phyloP scores from a whole-genome alignment of 2,329 filamentous ascomycete genomes.

The Pestalotiopsis sp. region DNA sequence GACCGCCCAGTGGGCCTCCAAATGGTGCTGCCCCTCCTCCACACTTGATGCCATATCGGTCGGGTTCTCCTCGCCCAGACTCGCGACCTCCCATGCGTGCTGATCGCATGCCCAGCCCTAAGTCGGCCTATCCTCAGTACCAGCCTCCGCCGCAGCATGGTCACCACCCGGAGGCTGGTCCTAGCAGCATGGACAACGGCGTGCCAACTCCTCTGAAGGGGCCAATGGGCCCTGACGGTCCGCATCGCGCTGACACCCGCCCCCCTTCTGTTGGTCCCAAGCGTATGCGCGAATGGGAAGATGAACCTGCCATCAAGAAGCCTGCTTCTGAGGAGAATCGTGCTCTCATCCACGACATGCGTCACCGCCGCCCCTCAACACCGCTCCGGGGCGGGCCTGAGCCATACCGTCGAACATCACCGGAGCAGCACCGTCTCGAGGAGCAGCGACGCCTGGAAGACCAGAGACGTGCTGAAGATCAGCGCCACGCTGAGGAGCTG shows the following conservation, averaged over 20 bases:
- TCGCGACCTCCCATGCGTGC: constrained; percentile 77
- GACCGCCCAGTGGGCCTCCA: constrained; percentile 37
- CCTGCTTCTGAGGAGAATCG: constrained; percentile 85
- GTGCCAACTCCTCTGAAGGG: constrained; percentile 62
- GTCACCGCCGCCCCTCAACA: constrained; percentile 77
- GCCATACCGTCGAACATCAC: constrained; percentile 76
- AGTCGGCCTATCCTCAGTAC: constrained; percentile 80
- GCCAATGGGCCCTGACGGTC: constrained; percentile 65
- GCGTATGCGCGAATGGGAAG: constrained; percentile 90
- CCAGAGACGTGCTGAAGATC: constrained; percentile 51
- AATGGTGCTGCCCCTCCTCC: constrained; percentile 46
- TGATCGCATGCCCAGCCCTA: constrained; percentile 87
- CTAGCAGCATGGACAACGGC: constrained; percentile 67
- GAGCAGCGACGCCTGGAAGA: constrained; percentile 64
- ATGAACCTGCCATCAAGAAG: constrained; percentile 80
- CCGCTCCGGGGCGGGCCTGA: constrained; percentile 58
- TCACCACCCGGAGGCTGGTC: constrained; percentile 66
- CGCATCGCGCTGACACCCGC: constrained; percentile 69
- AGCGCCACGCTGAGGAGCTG: constrained; percentile 61
- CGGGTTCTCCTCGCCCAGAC: constrained; percentile 81
- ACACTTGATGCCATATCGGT: constrained; percentile 72
- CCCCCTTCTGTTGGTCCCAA: constrained; percentile 81
- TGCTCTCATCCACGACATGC: constrained; percentile 82
- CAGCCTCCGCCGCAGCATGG: constrained; percentile 61
- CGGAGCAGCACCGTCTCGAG: constrained; percentile 68